A percentile compares a stretch with the other conserved stretches of the same genome.
These are phyloP conservation scores for Arachnopeziza araneosa DNA, from an alignment of 2,329 filamentous ascomycete genomes.

Conservation along the genomic window DNA sequence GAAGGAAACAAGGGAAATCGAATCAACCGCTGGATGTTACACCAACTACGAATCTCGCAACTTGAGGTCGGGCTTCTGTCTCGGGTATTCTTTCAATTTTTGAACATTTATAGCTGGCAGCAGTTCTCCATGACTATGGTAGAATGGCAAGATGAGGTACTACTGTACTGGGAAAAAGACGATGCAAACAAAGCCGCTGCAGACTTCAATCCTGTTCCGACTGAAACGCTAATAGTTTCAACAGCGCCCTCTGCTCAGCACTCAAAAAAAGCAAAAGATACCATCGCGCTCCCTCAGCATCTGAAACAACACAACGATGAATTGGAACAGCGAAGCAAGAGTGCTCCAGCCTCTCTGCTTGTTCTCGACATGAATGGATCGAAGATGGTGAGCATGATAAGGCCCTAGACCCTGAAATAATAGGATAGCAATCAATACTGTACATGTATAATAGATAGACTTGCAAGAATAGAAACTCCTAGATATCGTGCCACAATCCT, in stretches of 20 bases:
- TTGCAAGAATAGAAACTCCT: not conserved
- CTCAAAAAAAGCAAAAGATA: not conserved
- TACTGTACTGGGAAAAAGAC: not conserved
- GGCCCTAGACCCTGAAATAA: not conserved
- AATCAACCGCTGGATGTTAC: conserved; percentile 18
- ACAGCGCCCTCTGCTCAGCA: not conserved
- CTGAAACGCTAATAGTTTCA: not conserved
- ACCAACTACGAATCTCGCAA: conserved; percentile 12
- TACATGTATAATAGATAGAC: not conserved
- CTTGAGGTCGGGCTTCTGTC: conserved; percentile 14
- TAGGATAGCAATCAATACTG: not conserved
- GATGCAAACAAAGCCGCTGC: not conserved
- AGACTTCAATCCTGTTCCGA: not conserved
- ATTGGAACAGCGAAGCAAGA: not conserved
- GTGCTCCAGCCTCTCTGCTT: not conserved
- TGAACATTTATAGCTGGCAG: not conserved
- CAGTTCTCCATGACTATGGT: not conserved
- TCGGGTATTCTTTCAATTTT: not conserved
- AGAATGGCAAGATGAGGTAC: not conserved
- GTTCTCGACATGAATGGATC: not conserved
- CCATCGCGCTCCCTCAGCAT: not conserved
- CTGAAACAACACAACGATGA: not conserved
- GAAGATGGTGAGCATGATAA: not conserved
- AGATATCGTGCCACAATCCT: not conserved
- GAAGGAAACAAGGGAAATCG: not conserved